Evolutionary conservation across 257 asterid genomes (phyloP).

Genomic region (Avicennia marina): DNA sequence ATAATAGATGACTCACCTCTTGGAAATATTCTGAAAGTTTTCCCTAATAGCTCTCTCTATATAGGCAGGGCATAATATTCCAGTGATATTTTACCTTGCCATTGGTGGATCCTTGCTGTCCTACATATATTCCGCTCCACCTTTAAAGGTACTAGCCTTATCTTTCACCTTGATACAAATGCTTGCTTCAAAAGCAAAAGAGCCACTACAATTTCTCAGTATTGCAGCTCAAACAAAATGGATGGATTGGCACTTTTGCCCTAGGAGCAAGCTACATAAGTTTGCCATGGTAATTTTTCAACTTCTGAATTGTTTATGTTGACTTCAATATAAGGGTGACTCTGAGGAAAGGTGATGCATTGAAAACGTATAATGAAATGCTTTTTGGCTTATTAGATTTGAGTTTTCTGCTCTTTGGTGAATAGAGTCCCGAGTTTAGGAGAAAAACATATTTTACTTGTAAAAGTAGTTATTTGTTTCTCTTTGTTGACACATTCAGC

Average conservation of each 20-base stretch:
- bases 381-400: no score
- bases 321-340: no score
- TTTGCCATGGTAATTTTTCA: constrained; percentile 70
- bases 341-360: no score
- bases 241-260: constrained; percentile 98
- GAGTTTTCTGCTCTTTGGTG: no score
- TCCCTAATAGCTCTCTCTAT: constrained; percentile 21
- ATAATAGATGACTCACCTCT: constrained; percentile 6
- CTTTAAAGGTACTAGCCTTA: constrained; percentile 63
- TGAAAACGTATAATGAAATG: no score
- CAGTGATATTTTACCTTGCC: constrained; percentile 85
- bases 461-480: no score
- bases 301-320: neutral
- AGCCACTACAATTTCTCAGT: neutral
- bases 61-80: constrained; percentile 90
- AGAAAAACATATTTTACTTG: neutral
- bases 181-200: neutral
- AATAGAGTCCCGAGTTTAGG: no score
- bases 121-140: constrained; percentile 98
- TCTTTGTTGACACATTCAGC: no score
- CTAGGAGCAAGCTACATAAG: constrained; percentile 96
- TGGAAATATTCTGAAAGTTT: neutral
- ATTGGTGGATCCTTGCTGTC: constrained; percentile 94
- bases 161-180: no score
- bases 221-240: constrained; percentile 93